These are phyloP conservation scores for Prunus dulcis DNA, from an alignment of 306 rosid genomes.

Conservation along the genomic window DNA sequence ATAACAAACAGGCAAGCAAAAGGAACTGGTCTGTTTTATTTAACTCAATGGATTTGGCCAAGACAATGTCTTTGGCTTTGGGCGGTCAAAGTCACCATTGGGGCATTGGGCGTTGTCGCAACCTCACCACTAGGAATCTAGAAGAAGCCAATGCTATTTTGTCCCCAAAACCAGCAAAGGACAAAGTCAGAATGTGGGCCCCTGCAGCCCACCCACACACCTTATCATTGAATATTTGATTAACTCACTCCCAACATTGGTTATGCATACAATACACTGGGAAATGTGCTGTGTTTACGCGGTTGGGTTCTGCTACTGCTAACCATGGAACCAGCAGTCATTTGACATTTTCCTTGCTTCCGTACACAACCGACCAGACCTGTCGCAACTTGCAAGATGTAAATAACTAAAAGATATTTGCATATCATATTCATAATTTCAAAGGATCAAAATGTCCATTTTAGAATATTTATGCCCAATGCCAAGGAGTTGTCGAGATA, in stretches of 20 bases:
- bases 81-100: background rate
- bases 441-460: too few species aligned
- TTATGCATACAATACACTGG: background rate
- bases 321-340: background rate
- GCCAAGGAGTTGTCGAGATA: too few species aligned
- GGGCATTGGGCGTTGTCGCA: background rate
- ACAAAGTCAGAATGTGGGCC: slow-evolving; percentile 1
- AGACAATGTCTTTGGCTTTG: background rate
- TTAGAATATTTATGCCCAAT: too few species aligned
- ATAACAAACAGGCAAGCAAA: background rate
- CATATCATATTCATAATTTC: background rate
- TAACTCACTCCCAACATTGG: background rate
- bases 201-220: background rate
- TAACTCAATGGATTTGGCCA: background rate
- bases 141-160: slow-evolving; percentile 6
- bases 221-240: slow-evolving; percentile 6
- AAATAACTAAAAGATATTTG: background rate
- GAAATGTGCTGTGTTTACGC: background rate
- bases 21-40: background rate
- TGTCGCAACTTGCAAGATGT: background rate
- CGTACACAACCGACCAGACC: background rate
- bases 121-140: background rate
- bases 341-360: background rate
- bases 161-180: background rate
- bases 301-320: slow-evolving; percentile 6